Base-by-base conservation (phyloP, 208 protist species). In the Leishmania tarentolae region DNA sequence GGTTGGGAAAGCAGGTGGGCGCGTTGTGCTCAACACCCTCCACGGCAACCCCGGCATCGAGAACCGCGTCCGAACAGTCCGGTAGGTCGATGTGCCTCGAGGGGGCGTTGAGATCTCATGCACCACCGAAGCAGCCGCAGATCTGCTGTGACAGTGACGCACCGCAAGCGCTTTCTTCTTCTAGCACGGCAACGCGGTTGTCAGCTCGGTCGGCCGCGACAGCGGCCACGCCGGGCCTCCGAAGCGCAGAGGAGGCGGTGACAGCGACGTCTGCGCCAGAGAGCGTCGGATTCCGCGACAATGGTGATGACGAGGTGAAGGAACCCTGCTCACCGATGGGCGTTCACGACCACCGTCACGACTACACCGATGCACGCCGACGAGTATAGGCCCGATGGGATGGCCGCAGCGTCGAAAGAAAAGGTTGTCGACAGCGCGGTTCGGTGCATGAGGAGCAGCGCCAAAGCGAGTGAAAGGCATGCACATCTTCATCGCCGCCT, bases 81-180 rank as follows among this genome's bases (percentile, higher is more conserved):
- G 50, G 37, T 52, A 85, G 73, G 40, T 17, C 76, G 31, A 74
- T 50, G 21, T 78, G 71, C 70, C 59, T 81, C 40, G 71, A 85
- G 56, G 66, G 81, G 63, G 50, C 28, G n/a, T 46, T 56, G 31
- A n/a, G 75, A 28, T 76, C 13, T 47, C n/a, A 42, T 3, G 44
- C 50, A 6, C 42, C 19, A 24, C 44, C 40, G 73, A 3, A 31
- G 37, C 73, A 47, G 7, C 63, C 61, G 65, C 77, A 63, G n/a
- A 57, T 8, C n/a, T 19, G 15, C 7, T 65, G 21, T 8, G 1
- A 50, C 47, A n/a, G 63, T 5, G 0, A 35, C 52, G 17, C 42
- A 40, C 46, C 52, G 37, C 76, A 47, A 35, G 3, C 46, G 11
- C 1, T 42, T 42, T 24, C 31, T 59, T 1, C n/a, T 44, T 3